phyloP scores from a whole-genome alignment of 345 rosid species.

The Bretschneidera sinensis region DNA sequence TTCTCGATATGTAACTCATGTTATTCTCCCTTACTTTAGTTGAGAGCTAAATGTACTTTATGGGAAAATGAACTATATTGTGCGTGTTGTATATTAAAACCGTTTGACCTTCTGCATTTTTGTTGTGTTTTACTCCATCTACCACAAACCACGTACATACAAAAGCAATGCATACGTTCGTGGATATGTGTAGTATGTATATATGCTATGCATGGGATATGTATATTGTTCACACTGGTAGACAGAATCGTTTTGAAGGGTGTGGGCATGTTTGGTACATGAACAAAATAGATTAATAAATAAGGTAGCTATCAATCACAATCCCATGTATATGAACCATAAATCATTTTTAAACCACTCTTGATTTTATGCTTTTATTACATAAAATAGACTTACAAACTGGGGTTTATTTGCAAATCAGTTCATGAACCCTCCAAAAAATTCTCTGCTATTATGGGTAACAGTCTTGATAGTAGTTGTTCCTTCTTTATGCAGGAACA shows the following conservation, averaged over 20 bases:
- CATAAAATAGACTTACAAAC: too few relatives aligned
- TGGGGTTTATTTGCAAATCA: not conserved
- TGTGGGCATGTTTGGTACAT: not conserved
- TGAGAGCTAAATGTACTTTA: too few relatives aligned
- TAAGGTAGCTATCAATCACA: not conserved
- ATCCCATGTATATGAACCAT: too few relatives aligned
- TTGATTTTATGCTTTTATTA: too few relatives aligned
- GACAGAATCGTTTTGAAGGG: not conserved
- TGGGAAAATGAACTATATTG: not conserved
- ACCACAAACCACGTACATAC: not conserved
- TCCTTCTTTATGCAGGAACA: constrained; percentile 42
- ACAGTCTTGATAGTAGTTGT: not conserved
- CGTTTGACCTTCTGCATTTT: not conserved
- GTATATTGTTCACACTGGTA: not conserved
- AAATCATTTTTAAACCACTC: too few relatives aligned
- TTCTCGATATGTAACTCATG: not conserved
- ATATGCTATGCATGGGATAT: not conserved
- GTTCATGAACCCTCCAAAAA: not conserved
- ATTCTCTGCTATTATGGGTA: too few relatives aligned
- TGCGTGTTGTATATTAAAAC: not conserved
- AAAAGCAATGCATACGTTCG: not conserved
- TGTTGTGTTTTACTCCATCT: not conserved
- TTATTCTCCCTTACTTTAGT: too few relatives aligned
- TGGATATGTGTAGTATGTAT: too few relatives aligned
- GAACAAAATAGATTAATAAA: not conserved